phyloP scores from a whole-genome alignment of 306 rosid species.

The Malus domestica region ASM211411v1 NC_041802.1:3156501-3157000 shows the following conservation, averaged over 20 bases:
- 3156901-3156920: conserved; percentile 12
- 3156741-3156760: conserved; percentile 89
- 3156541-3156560: not conserved
- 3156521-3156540: not conserved
- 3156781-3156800: conserved; percentile 93
- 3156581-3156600: not conserved
- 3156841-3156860: conserved; percentile 68
- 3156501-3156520: too few relatives aligned
- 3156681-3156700: not conserved
- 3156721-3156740: conserved; percentile 86
- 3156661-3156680: not conserved
- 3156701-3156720: conserved; percentile 38
- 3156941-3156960: not conserved
- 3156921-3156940: conserved; percentile 1
- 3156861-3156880: conserved; percentile 82
- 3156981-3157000: not conserved
- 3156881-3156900: conserved; percentile 88
- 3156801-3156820: conserved; percentile 56
- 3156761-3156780: conserved; percentile 85
- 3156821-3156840: conserved; percentile 64
- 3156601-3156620: not conserved
- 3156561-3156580: not conserved
- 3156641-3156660: not conserved
- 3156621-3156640: not conserved
- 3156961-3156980: not conserved